phyloP scores from a whole-genome alignment of 2,329 filamentous ascomycete species.

The Fusarium sp. region DNA sequence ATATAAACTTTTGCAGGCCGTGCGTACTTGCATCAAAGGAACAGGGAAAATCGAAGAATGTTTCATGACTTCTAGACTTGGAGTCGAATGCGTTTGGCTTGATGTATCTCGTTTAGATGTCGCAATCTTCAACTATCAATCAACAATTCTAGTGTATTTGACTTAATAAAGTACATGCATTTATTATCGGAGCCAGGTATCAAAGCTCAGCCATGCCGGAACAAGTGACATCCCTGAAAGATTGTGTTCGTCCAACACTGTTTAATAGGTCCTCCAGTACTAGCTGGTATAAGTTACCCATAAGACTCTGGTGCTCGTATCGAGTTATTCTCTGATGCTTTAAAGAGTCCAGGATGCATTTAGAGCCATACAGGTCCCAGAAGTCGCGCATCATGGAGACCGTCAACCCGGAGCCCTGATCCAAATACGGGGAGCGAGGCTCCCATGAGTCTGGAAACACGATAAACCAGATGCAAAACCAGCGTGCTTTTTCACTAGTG shows the following conservation, averaged over 20 bases:
- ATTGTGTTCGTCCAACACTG: neutral
- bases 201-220: too few species aligned
- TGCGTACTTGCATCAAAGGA: too few species aligned
- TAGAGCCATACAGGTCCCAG: neutral
- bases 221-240: neutral
- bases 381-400: neutral
- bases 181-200: too few species aligned
- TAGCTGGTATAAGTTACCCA: neutral
- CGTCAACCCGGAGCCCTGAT: neutral
- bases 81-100: too few species aligned
- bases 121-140: too few species aligned
- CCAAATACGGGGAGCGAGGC: neutral
- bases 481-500: neutral
- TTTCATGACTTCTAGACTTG: too few species aligned
- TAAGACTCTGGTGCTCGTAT: neutral
- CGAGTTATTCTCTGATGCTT: neutral
- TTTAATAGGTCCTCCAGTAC: neutral
- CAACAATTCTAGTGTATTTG: too few species aligned
- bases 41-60: too few species aligned
- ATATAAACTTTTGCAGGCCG: too few species aligned
- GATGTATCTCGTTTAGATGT: too few species aligned
- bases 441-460: neutral
- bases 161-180: too few species aligned
- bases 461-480: neutral
- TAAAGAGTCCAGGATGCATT: neutral